Evolutionary conservation across 2,329 filamentous ascomycete species (phyloP), one percentile per base, ranked within the genome.

Genomic region (Ophiosphaerella herpotricha): DNA sequence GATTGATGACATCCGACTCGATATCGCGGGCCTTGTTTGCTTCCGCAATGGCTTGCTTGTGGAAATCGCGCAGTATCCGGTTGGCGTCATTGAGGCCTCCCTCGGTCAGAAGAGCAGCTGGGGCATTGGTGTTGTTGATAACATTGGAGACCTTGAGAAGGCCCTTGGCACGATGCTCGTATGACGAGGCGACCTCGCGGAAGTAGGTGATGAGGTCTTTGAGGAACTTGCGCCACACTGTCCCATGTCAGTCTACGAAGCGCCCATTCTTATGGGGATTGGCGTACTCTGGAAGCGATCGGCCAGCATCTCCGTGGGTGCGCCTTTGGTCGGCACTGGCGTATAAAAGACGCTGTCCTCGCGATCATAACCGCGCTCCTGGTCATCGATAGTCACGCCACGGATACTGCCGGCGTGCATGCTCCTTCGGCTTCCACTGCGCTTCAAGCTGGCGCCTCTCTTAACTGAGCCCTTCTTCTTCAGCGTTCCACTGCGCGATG

Each of bases 121-220:
- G 92, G 3, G 87, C 82, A 7, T 84, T 75, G 23, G 88, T 89
- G 67, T 91, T 96, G 74, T 91, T 91, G 63, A 95, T 84, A 13
- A 91, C 83, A 65, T 92, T 92, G 46, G 89, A 87, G 7, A 96
- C 84, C 62, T 95, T 96, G 51, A 90, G 73, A 4, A 96, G 80
- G 7, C 88, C 85, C 72, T 97, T 97, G 24, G 89, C 83, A 54
- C 89, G 86, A 48, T 87, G 82, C 67, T 99, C 93, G 73, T 97
- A 97, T 40, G 92, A 90, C 43, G 83, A 83, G 69, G 96, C 91
- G 39, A 97, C 86, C 72, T 97, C 94, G 63, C 90, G 87, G 72
- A 97, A 97, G 73, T 96, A 97, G 48, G 89, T 79, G 59, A 97
- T 96, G 38, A 97, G 81, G 60, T 97, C 92, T 72, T 97, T 97